Percentiles rank a stretch among this genome's conserved stretches.
These are phyloP conservation scores for Huntiella abstrusa DNA, from an alignment of 2,329 filamentous ascomycete genomes.

Conservation along the genomic window DNA sequence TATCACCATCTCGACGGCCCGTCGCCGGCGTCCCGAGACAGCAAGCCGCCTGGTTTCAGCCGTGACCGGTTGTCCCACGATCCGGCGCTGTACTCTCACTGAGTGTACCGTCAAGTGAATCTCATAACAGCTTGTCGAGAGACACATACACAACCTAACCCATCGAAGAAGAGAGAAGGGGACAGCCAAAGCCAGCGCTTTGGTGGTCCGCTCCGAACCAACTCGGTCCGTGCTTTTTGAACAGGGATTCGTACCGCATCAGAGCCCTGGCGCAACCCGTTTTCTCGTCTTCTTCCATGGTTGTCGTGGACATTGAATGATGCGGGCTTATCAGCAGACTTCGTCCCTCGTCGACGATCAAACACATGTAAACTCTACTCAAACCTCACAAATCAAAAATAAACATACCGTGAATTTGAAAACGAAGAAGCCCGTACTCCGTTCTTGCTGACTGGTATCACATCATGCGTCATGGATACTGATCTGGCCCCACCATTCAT, in stretches of 20 bases:
- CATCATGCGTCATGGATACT: slow-evolving; percentile 4
- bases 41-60: too few relatives aligned
- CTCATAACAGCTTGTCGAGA: too few relatives aligned
- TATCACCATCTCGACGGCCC: too few relatives aligned
- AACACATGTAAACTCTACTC: slow-evolving; percentile 1
- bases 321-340: not conserved
- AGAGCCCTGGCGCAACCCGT: not conserved
- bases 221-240: not conserved
- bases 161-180: too few relatives aligned
- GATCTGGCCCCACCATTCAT: slow-evolving; percentile 1
- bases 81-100: too few relatives aligned
- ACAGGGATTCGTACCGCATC: not conserved
- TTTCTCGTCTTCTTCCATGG: not conserved
- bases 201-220: too few relatives aligned
- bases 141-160: too few relatives aligned
- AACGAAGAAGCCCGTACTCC: slow-evolving; percentile 9
- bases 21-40: too few relatives aligned
- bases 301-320: not conserved
- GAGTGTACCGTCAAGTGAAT: too few relatives aligned
- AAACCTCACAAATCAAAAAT: not conserved
- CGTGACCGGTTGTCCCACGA: too few relatives aligned
- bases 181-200: too few relatives aligned
- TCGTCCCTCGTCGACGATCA: not conserved
- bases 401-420: slow-evolving; percentile 7
- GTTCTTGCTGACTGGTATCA: not conserved